Percentiles rank a stretch among this genome's conserved stretches.
These are phyloP conservation scores for Cornus controversa DNA, from an alignment of 148 eudicot genomes.

Conservation along the genomic window DNA sequence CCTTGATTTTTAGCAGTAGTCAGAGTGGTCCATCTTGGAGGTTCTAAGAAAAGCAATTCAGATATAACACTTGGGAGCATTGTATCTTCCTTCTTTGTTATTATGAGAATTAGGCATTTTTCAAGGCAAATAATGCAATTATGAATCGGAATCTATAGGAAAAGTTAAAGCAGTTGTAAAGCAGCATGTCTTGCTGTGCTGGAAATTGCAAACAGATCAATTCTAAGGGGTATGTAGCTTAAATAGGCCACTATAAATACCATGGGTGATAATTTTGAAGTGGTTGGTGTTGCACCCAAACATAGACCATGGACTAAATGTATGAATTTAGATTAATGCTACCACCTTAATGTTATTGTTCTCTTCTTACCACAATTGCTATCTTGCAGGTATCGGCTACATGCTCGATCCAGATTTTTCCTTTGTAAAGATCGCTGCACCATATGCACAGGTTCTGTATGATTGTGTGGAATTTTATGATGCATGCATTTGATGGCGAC, in stretches of 20 bases:
- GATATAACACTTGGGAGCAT: neutral
- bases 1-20: neutral
- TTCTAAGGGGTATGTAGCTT: neutral
- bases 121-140: neutral
- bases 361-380: conserved; percentile 5
- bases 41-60: neutral
- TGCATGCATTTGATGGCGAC: neutral
- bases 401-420: conserved; percentile 86
- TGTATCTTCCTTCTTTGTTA: neutral
- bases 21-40: neutral
- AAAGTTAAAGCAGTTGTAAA: neutral
- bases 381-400: conserved; percentile 74
- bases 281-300: neutral
- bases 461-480: neutral
- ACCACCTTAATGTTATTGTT: neutral
- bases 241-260: neutral
- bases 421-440: conserved; percentile 92
- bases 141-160: neutral
- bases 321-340: neutral
- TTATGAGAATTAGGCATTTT: neutral
- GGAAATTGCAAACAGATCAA: neutral
- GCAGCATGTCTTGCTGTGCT: neutral
- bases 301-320: neutral
- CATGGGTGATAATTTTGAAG: neutral
- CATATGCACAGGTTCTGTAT: conserved; percentile 82